phyloP scores from a whole-genome alignment of 495 filamentous ascomycete genomes.

The Halenospora varia region DNA sequence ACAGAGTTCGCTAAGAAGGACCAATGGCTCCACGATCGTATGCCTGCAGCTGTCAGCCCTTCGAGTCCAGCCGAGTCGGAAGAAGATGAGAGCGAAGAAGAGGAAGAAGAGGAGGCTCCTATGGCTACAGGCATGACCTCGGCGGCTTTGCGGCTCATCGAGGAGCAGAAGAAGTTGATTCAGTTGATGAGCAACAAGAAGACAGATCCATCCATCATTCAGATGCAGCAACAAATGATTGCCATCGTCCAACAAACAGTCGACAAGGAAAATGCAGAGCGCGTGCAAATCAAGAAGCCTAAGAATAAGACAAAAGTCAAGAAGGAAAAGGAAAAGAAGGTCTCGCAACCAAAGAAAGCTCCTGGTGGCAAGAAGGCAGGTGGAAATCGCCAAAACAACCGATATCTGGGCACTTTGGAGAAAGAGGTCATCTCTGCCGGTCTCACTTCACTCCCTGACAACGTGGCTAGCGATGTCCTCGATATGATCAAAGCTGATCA shows the following conservation, averaged over 20 bases:
- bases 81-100: conserved; percentile 61
- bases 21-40: conserved; percentile 70
- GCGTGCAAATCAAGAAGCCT: conserved; percentile 34
- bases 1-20: conserved; percentile 68
- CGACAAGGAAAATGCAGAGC: conserved; percentile 39
- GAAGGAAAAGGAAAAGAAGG: conserved; percentile 34
- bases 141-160: conserved; percentile 35
- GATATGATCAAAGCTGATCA: conserved; percentile 87
- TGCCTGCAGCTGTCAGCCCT: conserved; percentile 46
- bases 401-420: conserved; percentile 63
- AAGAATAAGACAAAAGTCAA: too few relatives aligned
- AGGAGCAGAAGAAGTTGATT: conserved; percentile 61
- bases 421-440: conserved; percentile 83
- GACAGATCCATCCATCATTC: conserved; percentile 53
- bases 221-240: conserved; percentile 49
- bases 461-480: conserved; percentile 73
- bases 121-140: conserved; percentile 1
- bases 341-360: conserved; percentile 41
- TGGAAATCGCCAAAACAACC: conserved; percentile 39
- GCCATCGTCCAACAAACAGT: conserved; percentile 43
- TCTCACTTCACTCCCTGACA: conserved; percentile 68
- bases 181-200: conserved; percentile 64
- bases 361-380: conserved; percentile 44
- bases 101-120: conserved; percentile 27
- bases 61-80: conserved; percentile 59